Evolutionary conservation across 495 filamentous ascomycete genomes (phyloP), one percentile per base, ranked within the genome.

Genomic region (Elaphomyces granulatus): DNA sequence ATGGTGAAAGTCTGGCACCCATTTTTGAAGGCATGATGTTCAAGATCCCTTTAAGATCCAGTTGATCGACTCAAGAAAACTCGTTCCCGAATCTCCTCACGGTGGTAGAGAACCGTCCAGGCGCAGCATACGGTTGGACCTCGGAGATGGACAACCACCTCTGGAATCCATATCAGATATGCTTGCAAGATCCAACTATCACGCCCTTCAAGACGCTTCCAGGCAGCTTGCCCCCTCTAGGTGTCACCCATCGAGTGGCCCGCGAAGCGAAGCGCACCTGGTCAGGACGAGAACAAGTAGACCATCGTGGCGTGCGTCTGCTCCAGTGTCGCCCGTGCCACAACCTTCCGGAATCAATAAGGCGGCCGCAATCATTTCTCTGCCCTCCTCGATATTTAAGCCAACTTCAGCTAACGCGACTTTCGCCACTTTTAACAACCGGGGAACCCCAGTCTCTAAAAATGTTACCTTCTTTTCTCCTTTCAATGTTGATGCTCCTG

Each of bases 121-220:
- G n/a, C n/a, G n/a, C n/a, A n/a, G n/a, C n/a, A n/a, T n/a, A n/a
- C n/a, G n/a, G n/a, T n/a, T 98, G 87, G 87, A 92, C 83, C 2
- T 71, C 78, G 34, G 81, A 85, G 15, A 92, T 93, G 84, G 87
- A 87, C 58, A 77, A 79, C 26, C 90, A 98, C 53, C 60, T 98
- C 20, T 96, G 92, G 92, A 77, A 81, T 23, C 87, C 82, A 1
- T 96, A 94, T 52, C 64, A 83, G 46, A 55, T 81, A 8, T 98
- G 94, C 52, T 64, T 95, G 8, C 80, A 87, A 46, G 86, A 96
- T 55, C 87, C 90, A 21, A 86, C 80, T 8, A 81, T 93, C 19
- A 98, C 90, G 1, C 90, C 90, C 0, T 88, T 96, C 61, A 87
- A 87, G 49, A 80, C 84, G 63, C 74, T 87, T 12, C 86, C 88